A percentile compares a stretch with the other conserved stretches of the same genome.
Conservation (phyloP, 2,329 filamentous ascomycete genomes). For the Chaetomiaceae sp. region DNA sequence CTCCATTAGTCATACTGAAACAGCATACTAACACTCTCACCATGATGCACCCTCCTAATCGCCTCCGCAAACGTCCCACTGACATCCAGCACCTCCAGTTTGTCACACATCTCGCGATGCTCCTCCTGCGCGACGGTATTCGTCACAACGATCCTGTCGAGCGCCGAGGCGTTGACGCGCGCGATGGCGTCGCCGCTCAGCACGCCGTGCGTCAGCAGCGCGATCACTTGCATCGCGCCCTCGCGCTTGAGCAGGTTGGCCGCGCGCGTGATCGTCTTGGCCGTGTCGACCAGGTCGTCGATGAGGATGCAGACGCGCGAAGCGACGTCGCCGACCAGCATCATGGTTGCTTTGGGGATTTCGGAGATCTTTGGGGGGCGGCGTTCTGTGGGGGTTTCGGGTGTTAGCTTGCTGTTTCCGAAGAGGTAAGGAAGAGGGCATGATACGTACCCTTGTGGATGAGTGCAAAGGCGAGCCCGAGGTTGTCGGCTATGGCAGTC, state of each 20-base stretch:
- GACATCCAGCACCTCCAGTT: constrained; percentile 88
- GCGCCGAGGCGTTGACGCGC: constrained; percentile 83
- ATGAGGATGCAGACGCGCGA: constrained; percentile 77
- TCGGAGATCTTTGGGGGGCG: constrained; percentile 69
- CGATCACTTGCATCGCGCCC: constrained; percentile 82
- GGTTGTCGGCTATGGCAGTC: constrained; percentile 89
- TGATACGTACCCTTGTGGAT: constrained; percentile 79
- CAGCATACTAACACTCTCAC: constrained; percentile 91
- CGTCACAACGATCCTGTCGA: constrained; percentile 92
- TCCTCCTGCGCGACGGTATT: constrained; percentile 89
- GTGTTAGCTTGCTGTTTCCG: no score
- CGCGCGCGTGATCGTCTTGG: constrained; percentile 92
- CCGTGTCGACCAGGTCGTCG: constrained; percentile 93
- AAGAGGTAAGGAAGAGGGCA: constrained; percentile 12
- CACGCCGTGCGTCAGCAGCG: constrained; percentile 89
- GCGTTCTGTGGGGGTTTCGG: constrained; percentile 25
- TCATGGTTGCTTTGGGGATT: constrained; percentile 77
- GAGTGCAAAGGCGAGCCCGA: constrained; percentile 91
- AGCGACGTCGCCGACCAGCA: constrained; percentile 72
- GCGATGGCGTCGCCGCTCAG: constrained; percentile 92
- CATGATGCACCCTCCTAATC: constrained; percentile 91
- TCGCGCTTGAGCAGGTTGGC: constrained; percentile 96
- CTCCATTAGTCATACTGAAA: constrained; percentile 69
- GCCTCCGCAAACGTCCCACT: constrained; percentile 90
- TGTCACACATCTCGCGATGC: constrained; percentile 67